These are phyloP conservation scores for Tetradesmus lagerheimii DNA, from an alignment of 139 green algal species.

Conservation along the genomic window DNA sequence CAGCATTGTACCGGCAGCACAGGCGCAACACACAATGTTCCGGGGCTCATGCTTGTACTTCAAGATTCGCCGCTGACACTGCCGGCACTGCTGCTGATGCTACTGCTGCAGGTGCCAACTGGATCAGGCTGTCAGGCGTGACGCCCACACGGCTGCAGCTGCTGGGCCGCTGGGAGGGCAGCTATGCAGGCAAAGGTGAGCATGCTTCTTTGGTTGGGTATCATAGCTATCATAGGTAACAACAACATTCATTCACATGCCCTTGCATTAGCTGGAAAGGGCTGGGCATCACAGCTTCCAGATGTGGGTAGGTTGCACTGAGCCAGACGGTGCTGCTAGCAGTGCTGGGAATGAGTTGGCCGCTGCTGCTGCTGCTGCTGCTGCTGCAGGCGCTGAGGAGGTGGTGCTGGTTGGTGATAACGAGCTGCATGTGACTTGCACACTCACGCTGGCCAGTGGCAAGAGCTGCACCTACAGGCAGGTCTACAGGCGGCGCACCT, in stretches of 20 bases:
- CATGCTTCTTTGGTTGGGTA: neutral
- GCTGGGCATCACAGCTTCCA: neutral
- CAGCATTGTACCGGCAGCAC: too few species aligned
- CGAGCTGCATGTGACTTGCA: neutral
- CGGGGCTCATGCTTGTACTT: neutral
- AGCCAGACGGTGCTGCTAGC: neutral
- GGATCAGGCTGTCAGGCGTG: neutral
- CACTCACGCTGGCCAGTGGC: neutral
- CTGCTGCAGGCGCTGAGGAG: neutral
- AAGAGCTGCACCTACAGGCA: neutral
- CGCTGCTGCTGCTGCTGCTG: conserved; percentile 17
- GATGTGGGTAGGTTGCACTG: too few species aligned
- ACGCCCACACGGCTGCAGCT: neutral
- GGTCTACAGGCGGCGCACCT: neutral
- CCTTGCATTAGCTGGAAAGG: neutral
- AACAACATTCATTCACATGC: neutral
- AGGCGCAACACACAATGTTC: neutral
- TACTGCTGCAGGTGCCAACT: neutral
- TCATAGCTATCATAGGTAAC: too few species aligned
- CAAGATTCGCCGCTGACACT: neutral
- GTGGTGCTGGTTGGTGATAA: neutral
- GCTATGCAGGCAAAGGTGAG: neutral
- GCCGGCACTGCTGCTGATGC: neutral
- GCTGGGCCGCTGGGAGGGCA: neutral
- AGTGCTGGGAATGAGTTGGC: neutral